Evolutionary conservation across 192 early-diverging fungal genomes (phyloP), one percentile per base, ranked within the genome.

Genomic region (Cetraspora pellucida): DNA sequence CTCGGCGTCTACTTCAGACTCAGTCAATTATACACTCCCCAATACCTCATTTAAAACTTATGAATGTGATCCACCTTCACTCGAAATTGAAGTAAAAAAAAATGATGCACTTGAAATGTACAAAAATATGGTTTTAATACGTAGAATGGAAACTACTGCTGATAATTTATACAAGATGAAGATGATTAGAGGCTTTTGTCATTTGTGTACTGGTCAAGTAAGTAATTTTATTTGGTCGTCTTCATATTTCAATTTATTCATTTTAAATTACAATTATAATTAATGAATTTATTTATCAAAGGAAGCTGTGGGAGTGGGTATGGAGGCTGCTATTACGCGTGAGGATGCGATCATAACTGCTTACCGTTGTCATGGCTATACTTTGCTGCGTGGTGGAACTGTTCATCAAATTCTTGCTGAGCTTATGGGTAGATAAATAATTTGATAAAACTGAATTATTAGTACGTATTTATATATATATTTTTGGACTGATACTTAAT

Each of bases 331-430:
- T n/a, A 94, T 96, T 81, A 90, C 91, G 16, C 85, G 84, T 69
- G 85, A 92, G n/a, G 97, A 99, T 87, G 90, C 94, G 13, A 86
- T 97, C 65, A 99, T 97, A 87, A 97, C 97, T 45, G 93, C 97
- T 72, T 99, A 99, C 88, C 91, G 97, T 49, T 99, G 97, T 88
- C 97, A 99, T 88, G 97, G 97, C 21, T 97, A 96, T 88, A 95
- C 95, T 46, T 89, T 92, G 78, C 87, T 90, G 79, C 95, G 96
- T 78, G 97, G 93, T 50, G 91, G 81, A 10, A 81, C 88, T 70
- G 79, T 87, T 47, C 82, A 84, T 45, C 84, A 85, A 19, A 91
- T 95, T 78, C 72, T 95, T 66, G 91, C 89, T 54, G 93, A 95
- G 79, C 86, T 95, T 84, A 90, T 92, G 87, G 97, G 74, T 65